Base-by-base conservation (phyloP, 805 yeast genomes). In the Starmerella khaoyaiensis region DNA sequence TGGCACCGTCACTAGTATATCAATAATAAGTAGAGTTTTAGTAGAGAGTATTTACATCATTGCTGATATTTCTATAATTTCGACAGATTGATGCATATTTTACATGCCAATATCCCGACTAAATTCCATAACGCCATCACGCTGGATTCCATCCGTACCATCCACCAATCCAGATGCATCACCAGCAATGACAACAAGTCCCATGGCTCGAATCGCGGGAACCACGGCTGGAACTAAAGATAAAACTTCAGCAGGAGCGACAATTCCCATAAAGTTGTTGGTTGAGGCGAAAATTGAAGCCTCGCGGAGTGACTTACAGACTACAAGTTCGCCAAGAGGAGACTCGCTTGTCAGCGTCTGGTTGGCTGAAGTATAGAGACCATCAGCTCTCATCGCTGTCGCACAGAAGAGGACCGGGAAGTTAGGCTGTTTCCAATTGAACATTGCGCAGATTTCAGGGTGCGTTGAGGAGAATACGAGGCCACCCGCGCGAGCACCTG, bases 341-440 rank as follows among this genome's bases (percentile, higher is more conserved):
- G 54, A 34, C 33, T 56, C 58, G 27, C 51, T 57, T 21, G 49
- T 54, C 20, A 36, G 49, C n/a, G 46, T 43, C 17, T 46, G 55
- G 38, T 52, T 49, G 3, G 51, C 53, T 19, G 52, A 34, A 4
- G 54, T 40, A 35, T 44, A 48, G 20, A 34, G 21, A 12, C 53
- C 56, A 31, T 50, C 52, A n/a, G 46, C 38, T 18, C 49, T 40
- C 42, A 50, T 47, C 11, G 53, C 54, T 49, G 74, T 76, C 69
- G 86, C 72, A 39, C 76, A 72, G 60, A 81, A 79, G 47, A 90
- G 75, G 0, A 90, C 97, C 0, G 98, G 96, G 60, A 79, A 90
- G 56, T 87, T 87, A 11, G 98, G 97, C 60, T 90, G 98, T 59
- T 90, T 90, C 98, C 98, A 90, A 59, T 90, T 90, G 49, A 90